A percentile compares a stretch with the other conserved stretches of the same genome.
Conservation (phyloP, 441 rosid species). For the Pelargonium fulgidum region DNA sequence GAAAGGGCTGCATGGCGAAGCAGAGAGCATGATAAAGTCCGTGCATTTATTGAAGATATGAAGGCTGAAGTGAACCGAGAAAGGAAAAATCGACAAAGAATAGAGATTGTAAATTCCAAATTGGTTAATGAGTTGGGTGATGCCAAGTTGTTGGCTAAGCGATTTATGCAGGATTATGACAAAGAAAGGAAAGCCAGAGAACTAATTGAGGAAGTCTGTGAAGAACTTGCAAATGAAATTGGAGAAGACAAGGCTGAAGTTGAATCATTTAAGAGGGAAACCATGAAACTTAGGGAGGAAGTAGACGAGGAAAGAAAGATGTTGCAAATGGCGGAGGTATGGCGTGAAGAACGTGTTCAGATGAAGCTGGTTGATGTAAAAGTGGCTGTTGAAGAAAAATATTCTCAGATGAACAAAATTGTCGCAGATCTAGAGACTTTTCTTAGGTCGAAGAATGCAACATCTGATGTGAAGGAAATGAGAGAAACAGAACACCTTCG, state of each 20-base stretch:
- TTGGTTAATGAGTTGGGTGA: constrained; percentile 40
- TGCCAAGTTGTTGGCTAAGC: constrained; percentile 42
- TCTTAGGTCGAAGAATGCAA: constrained; percentile 29
- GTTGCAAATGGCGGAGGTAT: constrained; percentile 57
- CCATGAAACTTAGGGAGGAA: constrained; percentile 31
- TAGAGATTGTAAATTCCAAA: constrained; percentile 41
- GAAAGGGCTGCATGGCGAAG: constrained; percentile 79
- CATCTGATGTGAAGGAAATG: constrained; percentile 35
- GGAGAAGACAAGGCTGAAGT: constrained; percentile 84
- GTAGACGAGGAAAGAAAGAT: constrained; percentile 56
- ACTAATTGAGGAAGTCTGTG: constrained; percentile 48
- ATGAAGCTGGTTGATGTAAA: constrained; percentile 62
- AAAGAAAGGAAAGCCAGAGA: constrained; percentile 43
- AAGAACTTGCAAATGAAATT: constrained; percentile 45
- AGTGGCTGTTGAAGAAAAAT: constrained; percentile 50
- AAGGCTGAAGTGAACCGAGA: constrained; percentile 38
- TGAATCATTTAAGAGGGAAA: constrained; percentile 38
- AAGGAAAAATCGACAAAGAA: constrained; percentile 29
- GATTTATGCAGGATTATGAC: constrained; percentile 68
- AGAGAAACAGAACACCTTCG: constrained; percentile 55
- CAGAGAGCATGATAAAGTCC: constrained; percentile 66
- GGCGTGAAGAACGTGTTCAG: constrained; percentile 75
- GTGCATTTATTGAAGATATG: constrained; percentile 30
- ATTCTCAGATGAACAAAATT: constrained; percentile 43
- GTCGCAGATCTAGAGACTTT: constrained; percentile 45